Conservation (phyloP, 2,329 filamentous ascomycete species). For the Colletotrichum eremochloae region DNA sequence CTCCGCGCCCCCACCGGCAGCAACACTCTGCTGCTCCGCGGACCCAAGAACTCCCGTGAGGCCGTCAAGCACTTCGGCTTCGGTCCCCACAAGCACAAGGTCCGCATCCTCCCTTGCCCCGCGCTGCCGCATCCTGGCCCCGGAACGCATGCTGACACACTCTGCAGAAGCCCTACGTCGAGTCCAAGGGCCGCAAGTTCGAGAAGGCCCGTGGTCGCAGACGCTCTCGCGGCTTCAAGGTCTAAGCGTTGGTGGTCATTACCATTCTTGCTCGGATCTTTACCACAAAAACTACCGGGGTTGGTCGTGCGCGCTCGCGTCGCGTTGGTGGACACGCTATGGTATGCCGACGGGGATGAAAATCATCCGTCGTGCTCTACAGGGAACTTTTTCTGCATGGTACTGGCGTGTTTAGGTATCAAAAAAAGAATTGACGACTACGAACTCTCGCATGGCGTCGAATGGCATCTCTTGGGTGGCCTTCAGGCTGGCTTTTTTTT, state of each 20-base stretch:
- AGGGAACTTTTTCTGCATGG: conserved; percentile 56
- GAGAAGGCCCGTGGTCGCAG: conserved; percentile 99
- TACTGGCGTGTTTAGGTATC: conserved; percentile 63
- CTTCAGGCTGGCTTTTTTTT: conserved; percentile 10
- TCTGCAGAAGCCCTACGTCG: conserved; percentile 89
- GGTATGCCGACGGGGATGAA: conserved; percentile 15
- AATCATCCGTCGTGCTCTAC: conserved; percentile 45
- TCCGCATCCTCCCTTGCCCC: conserved; percentile 55
- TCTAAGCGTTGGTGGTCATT: conserved; percentile 71
- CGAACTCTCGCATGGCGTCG: conserved; percentile 34
- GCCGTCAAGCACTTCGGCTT: conserved; percentile 99
- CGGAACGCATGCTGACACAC: conserved; percentile 50
- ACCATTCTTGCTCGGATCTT: conserved; percentile 18
- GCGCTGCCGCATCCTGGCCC: too few species aligned
- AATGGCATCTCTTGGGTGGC: conserved; percentile 35
- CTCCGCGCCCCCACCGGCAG: conserved; percentile 93
- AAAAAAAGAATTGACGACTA: conserved; percentile 43
- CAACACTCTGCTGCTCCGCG: conserved; percentile 97
- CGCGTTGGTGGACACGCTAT: conserved; percentile 33
- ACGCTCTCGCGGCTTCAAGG: conserved; percentile 99
- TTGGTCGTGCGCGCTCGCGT: conserved; percentile 30
- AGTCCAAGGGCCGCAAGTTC: conserved; percentile 99
- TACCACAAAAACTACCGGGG: conserved; percentile 16
- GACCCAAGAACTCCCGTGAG: conserved; percentile 98
- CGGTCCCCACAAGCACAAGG: conserved; percentile 98